phyloP scores from a whole-genome alignment of 23 red algal species.

The Chondrus crispus region DNA sequence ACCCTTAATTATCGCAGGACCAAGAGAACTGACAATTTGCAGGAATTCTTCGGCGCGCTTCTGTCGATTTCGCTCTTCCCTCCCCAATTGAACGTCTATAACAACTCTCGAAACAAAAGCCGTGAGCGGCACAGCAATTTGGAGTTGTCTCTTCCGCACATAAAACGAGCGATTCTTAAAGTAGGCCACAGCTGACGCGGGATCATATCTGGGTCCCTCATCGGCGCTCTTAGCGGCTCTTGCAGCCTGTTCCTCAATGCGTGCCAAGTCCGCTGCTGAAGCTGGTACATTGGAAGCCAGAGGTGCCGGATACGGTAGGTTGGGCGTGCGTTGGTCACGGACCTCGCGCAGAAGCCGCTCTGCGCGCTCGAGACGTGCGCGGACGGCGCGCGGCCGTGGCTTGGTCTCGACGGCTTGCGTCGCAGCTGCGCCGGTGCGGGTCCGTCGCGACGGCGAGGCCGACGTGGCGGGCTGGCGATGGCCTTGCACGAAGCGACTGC shows the following conservation, averaged over 20 bases:
- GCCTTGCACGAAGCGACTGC: neutral
- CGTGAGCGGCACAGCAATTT: conserved; percentile 82
- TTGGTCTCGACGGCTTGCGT: neutral
- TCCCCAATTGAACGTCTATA: conserved; percentile 80
- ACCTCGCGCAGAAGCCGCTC: conserved; percentile 26
- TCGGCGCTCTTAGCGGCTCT: conserved; percentile 59
- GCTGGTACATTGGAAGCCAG: neutral
- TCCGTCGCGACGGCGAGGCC: neutral
- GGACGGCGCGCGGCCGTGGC: conserved; percentile 5
- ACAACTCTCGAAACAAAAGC: conserved; percentile 81
- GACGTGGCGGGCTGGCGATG: neutral
- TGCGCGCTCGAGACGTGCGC: conserved; percentile 10
- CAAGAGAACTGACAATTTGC: conserved; percentile 81
- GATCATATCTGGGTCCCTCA: conserved; percentile 79
- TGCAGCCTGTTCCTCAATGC: conserved; percentile 51
- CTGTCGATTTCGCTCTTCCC: conserved; percentile 64
- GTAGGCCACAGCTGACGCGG: conserved; percentile 31
- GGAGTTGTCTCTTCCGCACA: conserved; percentile 76
- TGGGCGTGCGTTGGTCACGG: neutral
- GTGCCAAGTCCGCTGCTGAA: neutral
- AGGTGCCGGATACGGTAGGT: neutral
- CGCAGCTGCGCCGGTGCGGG: neutral
- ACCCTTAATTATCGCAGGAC: conserved; percentile 99
- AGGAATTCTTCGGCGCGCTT: conserved; percentile 87
- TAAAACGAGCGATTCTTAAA: conserved; percentile 57